These are phyloP conservation scores for Alternaria triticimaculans DNA, from an alignment of 2,329 filamentous ascomycete species.

Conservation along the genomic window DNA sequence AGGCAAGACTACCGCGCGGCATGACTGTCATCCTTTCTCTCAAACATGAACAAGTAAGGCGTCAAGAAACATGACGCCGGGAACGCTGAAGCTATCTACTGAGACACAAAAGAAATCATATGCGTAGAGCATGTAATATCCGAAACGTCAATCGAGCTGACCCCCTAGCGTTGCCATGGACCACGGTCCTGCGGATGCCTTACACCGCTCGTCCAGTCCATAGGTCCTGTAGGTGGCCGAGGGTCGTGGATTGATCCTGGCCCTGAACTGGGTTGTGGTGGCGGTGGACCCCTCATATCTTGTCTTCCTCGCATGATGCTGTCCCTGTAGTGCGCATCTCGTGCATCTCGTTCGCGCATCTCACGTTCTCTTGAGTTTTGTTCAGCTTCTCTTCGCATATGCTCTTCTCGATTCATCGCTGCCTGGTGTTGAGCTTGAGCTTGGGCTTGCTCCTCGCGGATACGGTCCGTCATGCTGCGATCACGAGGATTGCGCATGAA, in stretches of 20 bases:
- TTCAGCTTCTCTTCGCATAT: conserved; percentile 29
- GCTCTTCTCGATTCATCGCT: conserved; percentile 32
- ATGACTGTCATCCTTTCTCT: not conserved
- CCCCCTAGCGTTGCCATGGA: conserved; percentile 18
- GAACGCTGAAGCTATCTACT: not conserved
- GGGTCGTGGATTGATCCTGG: conserved; percentile 24
- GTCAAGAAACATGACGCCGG: not conserved
- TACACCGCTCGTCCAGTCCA: conserved; percentile 31
- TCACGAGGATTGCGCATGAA: conserved; percentile 29
- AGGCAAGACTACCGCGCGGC: not conserved
- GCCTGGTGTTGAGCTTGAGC: conserved; percentile 36
- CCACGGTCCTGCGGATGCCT: conserved; percentile 26
- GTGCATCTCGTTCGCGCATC: conserved; percentile 23
- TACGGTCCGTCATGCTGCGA: conserved; percentile 35
- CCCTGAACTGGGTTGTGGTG: conserved; percentile 19
- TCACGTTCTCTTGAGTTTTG: conserved; percentile 31
- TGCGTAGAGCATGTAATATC: not conserved
- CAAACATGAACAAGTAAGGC: not conserved
- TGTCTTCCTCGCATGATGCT: conserved; percentile 24
- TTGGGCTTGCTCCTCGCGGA: conserved; percentile 36
- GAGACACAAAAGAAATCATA: not conserved
- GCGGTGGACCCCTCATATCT: conserved; percentile 24
- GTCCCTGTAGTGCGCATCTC: conserved; percentile 29
- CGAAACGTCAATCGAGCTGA: not conserved
- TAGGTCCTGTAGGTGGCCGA: conserved; percentile 20